Conservation (phyloP, 257 asterid genomes). For the Ajuga chamaepitys region DNA sequence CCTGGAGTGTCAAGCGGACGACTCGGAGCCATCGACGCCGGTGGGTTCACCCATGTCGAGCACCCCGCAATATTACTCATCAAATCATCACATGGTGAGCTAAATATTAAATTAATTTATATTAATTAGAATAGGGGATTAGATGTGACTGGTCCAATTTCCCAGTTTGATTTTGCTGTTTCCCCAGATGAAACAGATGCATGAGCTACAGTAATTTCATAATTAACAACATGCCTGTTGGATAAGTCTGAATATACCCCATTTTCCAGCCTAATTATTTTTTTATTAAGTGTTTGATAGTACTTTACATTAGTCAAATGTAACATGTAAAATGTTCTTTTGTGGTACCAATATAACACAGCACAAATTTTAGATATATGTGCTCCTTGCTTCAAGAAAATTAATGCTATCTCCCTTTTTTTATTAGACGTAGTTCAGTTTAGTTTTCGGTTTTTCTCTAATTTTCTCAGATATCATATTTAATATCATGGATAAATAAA, state of each 20-base stretch:
- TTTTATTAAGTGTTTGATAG: too few species aligned
- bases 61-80: conserved; percentile 16
- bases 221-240: conserved; percentile 9
- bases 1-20: conserved; percentile 58
- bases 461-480: too few species aligned
- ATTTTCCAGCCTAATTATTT: too few species aligned
- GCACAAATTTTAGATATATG: not conserved
- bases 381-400: not conserved
- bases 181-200: conserved; percentile 50
- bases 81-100: conserved; percentile 60
- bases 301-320: too few species aligned
- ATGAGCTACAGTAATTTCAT: conserved; percentile 17
- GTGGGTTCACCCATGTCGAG: conserved; percentile 44
- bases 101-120: not conserved
- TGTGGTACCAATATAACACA: not conserved
- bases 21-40: conserved; percentile 31
- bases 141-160: conserved; percentile 54
- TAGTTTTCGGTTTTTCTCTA: too few species aligned
- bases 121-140: not conserved
- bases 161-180: conserved; percentile 71
- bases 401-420: too few species aligned
- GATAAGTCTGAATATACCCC: not conserved
- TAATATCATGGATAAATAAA: too few species aligned
- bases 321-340: too few species aligned
- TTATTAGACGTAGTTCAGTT: too few species aligned